phyloP scores from a whole-genome alignment of 371 early-diverging fungal genomes.

The Aphelidium insulamus region DNA sequence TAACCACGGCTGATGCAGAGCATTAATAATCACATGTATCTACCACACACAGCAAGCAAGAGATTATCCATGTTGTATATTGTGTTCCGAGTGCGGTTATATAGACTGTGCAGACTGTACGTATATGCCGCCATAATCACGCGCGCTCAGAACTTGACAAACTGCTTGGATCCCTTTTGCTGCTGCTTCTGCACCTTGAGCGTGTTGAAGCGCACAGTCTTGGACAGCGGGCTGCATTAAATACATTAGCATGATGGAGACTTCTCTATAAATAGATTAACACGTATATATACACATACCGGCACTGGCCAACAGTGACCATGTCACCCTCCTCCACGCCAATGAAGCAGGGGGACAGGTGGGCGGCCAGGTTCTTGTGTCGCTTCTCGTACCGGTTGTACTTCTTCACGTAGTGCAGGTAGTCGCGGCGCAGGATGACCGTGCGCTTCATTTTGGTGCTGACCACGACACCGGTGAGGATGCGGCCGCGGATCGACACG shows the following conservation, averaged over 20 bases:
- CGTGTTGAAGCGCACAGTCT: conserved; percentile 98
- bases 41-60: too few relatives aligned
- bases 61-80: too few relatives aligned
- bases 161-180: conserved; percentile 76
- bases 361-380: conserved; percentile 98
- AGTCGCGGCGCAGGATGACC: conserved; percentile 93
- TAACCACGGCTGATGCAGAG: too few relatives aligned
- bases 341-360: conserved; percentile 95
- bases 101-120: too few relatives aligned
- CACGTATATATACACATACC: conserved; percentile 10
- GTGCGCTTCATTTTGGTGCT: conserved; percentile 99
- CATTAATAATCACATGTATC: too few relatives aligned
- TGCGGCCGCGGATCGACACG: conserved; percentile 95
- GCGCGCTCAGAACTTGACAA: conserved; percentile 91
- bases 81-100: too few relatives aligned
- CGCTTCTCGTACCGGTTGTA: conserved; percentile 99
- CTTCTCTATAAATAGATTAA: conserved; percentile 2
- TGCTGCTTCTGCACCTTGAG: conserved; percentile 77
- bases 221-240: conserved; percentile 62
- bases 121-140: too few relatives aligned
- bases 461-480: conserved; percentile 87
- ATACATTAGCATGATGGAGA: too few relatives aligned
- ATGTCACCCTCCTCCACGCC: conserved; percentile 81
- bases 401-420: conserved; percentile 98
- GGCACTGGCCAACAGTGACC: conserved; percentile 95